A percentile compares a stretch with the other conserved stretches of the same genome.
Conservation (phyloP, 345 rosid genomes). For the Camelina hispida region DNA sequence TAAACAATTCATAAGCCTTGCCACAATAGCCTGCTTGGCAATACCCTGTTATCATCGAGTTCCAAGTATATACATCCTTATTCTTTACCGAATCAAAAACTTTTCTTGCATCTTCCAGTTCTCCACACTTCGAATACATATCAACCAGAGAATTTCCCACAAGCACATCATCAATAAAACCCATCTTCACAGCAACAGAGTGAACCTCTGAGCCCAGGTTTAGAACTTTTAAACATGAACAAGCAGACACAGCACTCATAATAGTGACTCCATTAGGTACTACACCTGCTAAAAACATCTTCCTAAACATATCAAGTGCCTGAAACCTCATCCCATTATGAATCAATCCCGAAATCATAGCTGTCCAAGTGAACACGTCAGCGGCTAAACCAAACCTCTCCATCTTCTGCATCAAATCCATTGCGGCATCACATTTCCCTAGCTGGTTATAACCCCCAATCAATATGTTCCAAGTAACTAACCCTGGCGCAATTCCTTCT, state of each 20-base stretch:
- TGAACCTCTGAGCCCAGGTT: constrained; percentile 67
- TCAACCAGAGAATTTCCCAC: constrained; percentile 87
- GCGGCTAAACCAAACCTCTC: constrained; percentile 56
- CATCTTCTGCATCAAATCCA: constrained; percentile 75
- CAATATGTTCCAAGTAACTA: constrained; percentile 77
- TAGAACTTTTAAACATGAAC: constrained; percentile 58
- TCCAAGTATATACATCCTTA: constrained; percentile 77
- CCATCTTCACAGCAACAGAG: constrained; percentile 64
- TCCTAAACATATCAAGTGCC: constrained; percentile 62
- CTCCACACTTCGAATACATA: constrained; percentile 83
- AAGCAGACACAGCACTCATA: constrained; percentile 71
- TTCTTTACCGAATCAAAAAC: constrained; percentile 61
- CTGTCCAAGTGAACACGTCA: constrained; percentile 88
- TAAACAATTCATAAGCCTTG: constrained; percentile 69
- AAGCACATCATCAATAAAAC: constrained; percentile 55
- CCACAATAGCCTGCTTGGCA: constrained; percentile 83
- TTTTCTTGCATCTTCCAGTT: constrained; percentile 63
- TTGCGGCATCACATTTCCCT: constrained; percentile 70
- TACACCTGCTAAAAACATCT: constrained; percentile 71
- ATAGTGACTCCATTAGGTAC: constrained; percentile 76
- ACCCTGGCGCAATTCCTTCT: constrained; percentile 61
- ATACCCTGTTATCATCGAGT: constrained; percentile 85
- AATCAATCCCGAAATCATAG: constrained; percentile 75
- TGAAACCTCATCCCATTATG: constrained; percentile 67
- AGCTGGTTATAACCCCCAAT: constrained; percentile 64